A percentile compares a stretch with the other conserved stretches of the same genome.
phyloP scores from a whole-genome alignment of 345 rosid species.

The Dovyalis caffra region DNA sequence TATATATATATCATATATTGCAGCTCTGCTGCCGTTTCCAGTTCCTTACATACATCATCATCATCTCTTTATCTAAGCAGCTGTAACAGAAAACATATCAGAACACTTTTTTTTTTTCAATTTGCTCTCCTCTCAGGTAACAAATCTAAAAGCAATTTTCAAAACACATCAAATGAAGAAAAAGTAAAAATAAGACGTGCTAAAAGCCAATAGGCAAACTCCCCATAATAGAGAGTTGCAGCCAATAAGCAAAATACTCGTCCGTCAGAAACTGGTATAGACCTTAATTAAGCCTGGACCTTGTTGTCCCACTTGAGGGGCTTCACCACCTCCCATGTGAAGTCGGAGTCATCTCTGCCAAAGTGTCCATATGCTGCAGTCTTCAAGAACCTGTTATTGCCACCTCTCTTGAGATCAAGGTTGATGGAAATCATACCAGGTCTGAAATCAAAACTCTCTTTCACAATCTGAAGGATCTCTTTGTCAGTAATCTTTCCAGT shows the following conservation, averaged over 20 bases:
- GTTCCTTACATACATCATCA: background rate
- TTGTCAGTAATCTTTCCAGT: conserved; percentile 76
- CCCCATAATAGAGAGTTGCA: background rate
- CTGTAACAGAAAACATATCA: background rate
- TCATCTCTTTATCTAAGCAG: background rate
- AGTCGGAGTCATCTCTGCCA: conserved; percentile 75
- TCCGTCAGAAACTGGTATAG: background rate
- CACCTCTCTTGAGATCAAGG: conserved; percentile 78
- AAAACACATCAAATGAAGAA: no score
- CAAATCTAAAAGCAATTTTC: background rate
- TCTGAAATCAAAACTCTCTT: conserved; percentile 82
- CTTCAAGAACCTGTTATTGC: conserved; percentile 73
- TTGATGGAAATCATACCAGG: conserved; percentile 83
- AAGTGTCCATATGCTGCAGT: conserved; percentile 85
- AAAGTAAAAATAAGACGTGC: background rate
- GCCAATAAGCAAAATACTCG: background rate
- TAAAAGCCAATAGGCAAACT: background rate
- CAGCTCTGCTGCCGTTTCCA: background rate
- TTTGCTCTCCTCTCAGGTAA: background rate
- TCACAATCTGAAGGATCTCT: conserved; percentile 80
- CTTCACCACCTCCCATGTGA: conserved; percentile 66
- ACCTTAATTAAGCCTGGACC: conserved; percentile 32
- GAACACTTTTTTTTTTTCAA: background rate
- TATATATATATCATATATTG: background rate
- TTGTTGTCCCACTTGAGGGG: conserved; percentile 47